phyloP scores from a whole-genome alignment of 2,329 filamentous ascomycete genomes.

The Phaeoacremonium minimum region DNA sequence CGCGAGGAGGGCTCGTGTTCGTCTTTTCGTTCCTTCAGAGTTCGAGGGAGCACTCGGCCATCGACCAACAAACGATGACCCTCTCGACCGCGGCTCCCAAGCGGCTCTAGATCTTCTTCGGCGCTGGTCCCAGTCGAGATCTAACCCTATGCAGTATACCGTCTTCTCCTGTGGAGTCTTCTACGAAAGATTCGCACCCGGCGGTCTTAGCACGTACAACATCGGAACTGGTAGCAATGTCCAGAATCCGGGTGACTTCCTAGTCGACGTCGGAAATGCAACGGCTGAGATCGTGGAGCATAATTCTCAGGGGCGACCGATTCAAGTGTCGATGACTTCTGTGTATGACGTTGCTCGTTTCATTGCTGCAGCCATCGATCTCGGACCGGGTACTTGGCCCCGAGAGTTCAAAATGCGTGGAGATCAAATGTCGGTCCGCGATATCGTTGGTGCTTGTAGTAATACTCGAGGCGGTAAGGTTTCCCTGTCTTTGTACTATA shows the following conservation, averaged over 20 bases:
- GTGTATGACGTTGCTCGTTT: constrained; percentile 68
- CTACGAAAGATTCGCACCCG: constrained; percentile 70
- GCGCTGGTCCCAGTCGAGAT: constrained; percentile 41
- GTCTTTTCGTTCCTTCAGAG: constrained; percentile 69
- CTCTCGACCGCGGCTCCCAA: constrained; percentile 56
- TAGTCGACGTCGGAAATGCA: constrained; percentile 56
- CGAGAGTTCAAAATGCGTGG: constrained; percentile 65
- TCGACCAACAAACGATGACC: constrained; percentile 46
- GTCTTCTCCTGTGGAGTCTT: constrained; percentile 71
- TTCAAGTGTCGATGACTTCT: constrained; percentile 64
- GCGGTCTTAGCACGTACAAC: constrained; percentile 54
- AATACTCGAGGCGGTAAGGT: constrained; percentile 43
- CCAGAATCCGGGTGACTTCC: constrained; percentile 56
- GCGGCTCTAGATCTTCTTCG: constrained; percentile 53
- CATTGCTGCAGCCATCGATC: constrained; percentile 63
- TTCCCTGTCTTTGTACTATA: constrained; percentile 10
- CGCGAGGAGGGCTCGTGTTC: constrained; percentile 59
- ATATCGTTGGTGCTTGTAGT: constrained; percentile 49
- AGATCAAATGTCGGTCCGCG: constrained; percentile 57
- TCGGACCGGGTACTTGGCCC: constrained; percentile 59
- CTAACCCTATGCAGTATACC: constrained; percentile 59
- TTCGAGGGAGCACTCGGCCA: constrained; percentile 63
- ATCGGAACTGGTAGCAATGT: constrained; percentile 56
- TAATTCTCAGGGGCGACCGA: constrained; percentile 41
- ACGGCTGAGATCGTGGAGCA: constrained; percentile 57